Evolutionary conservation across 176 grass and related monocot genomes (phyloP).

Genomic region (Lolium multiflorum): DNA sequence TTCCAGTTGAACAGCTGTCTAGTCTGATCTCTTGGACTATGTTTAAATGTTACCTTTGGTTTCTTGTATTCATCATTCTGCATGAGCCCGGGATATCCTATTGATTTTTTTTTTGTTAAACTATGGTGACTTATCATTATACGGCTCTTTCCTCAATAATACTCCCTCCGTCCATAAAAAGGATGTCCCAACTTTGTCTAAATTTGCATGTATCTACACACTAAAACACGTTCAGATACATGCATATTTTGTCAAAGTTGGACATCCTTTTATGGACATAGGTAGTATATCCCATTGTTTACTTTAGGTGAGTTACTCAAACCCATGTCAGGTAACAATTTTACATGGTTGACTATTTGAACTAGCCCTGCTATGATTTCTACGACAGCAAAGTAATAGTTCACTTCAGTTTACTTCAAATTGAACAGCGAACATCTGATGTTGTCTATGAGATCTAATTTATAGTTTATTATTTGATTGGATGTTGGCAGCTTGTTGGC

Average conservation of each 20-base stretch:
- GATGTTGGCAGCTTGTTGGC: conserved; percentile 64
- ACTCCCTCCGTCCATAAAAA: too few species aligned
- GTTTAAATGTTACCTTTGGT: not conserved
- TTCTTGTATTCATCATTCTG: not conserved
- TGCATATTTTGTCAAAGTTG: too few species aligned
- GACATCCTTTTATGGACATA: too few species aligned
- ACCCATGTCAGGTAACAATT: not conserved
- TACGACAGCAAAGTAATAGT: not conserved
- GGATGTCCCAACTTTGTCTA: too few species aligned
- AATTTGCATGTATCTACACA: too few species aligned
- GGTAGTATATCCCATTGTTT: not conserved
- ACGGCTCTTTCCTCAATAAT: not conserved
- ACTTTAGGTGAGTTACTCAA: conserved; percentile 1
- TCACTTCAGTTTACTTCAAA: conserved; percentile 6
- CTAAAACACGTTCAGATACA: too few species aligned
- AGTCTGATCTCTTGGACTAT: not conserved
- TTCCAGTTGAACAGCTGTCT: not conserved
- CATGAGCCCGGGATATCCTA: not conserved
- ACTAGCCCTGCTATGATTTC: conserved; percentile 4
- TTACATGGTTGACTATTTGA: not conserved
- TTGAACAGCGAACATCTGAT: not conserved
- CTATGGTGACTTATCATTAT: not conserved
- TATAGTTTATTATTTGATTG: conserved; percentile 23
- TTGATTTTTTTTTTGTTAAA: not conserved
- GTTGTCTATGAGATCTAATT: conserved; percentile 22